Conservation (phyloP, 176 grass and related monocot species). For the Oryza australiensis region DNA sequence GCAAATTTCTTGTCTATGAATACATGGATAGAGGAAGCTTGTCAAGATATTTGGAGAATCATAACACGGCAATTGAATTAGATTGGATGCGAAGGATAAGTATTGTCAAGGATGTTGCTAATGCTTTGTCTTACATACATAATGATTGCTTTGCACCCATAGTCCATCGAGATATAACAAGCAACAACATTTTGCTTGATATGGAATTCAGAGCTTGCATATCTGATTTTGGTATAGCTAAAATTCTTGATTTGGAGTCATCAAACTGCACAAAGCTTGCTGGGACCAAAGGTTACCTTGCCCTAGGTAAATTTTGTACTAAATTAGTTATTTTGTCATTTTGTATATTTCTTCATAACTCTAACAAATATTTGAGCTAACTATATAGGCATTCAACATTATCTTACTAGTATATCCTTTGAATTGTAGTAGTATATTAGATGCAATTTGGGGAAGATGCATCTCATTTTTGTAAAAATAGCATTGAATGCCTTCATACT, state of each 20-base stretch:
- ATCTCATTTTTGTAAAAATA: too few relatives aligned
- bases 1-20: slow-evolving; percentile 7
- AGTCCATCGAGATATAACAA: too few relatives aligned
- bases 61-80: not conserved
- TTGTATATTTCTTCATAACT: too few relatives aligned
- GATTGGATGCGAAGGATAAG: not conserved
- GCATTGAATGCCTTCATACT: too few relatives aligned
- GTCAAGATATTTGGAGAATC: not conserved
- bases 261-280: not conserved
- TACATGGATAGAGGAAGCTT: slow-evolving; percentile 27
- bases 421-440: too few relatives aligned
- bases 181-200: not conserved
- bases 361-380: too few relatives aligned
- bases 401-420: too few relatives aligned
- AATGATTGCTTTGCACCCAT: too few relatives aligned
- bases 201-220: not conserved
- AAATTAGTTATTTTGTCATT: not conserved
- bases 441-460: too few relatives aligned
- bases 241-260: not conserved
- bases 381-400: too few relatives aligned
- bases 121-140: not conserved
- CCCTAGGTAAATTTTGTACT: not conserved
- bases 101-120: too few relatives aligned
- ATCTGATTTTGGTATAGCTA: not conserved
- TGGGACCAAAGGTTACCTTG: not conserved